phyloP scores from a whole-genome alignment of 345 rosid species.

The Adansonia digitata region DNA sequence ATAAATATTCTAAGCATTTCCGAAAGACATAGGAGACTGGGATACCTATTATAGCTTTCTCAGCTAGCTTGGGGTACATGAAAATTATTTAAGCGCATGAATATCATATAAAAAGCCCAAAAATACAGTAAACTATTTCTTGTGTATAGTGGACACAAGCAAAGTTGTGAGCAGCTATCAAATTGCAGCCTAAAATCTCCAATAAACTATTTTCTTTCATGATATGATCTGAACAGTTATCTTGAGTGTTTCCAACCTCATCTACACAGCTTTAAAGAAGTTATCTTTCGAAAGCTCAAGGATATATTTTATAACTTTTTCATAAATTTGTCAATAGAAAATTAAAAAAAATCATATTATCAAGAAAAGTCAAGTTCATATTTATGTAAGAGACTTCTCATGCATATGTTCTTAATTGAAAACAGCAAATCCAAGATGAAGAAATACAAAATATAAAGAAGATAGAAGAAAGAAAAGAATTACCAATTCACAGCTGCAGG shows the following conservation, averaged over 20 bases:
- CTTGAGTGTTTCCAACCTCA: too few relatives aligned
- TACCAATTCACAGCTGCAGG: constrained; percentile 98
- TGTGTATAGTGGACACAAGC: too few relatives aligned
- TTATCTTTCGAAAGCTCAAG: not conserved
- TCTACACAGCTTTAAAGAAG: not conserved
- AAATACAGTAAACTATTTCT: not conserved
- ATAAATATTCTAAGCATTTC: not conserved
- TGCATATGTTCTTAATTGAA: too few relatives aligned
- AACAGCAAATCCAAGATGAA: not conserved
- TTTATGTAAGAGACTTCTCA: too few relatives aligned
- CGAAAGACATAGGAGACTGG: not conserved
- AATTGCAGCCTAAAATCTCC: too few relatives aligned
- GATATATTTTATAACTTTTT: not conserved
- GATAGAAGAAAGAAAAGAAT: constrained; percentile 9
- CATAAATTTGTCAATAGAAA: not conserved
- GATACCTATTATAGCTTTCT: not conserved
- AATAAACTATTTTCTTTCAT: too few relatives aligned
- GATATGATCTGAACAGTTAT: too few relatives aligned
- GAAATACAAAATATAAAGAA: not conserved
- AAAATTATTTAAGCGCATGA: not conserved
- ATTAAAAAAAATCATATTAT: too few relatives aligned
- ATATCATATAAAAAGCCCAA: not conserved
- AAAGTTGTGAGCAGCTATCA: too few relatives aligned
- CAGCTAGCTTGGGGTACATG: constrained; percentile 1
- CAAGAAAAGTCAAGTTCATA: too few relatives aligned